These are phyloP conservation scores for Penicillium manginii DNA, from an alignment of 495 filamentous ascomycete genomes.

Conservation along the genomic window DNA sequence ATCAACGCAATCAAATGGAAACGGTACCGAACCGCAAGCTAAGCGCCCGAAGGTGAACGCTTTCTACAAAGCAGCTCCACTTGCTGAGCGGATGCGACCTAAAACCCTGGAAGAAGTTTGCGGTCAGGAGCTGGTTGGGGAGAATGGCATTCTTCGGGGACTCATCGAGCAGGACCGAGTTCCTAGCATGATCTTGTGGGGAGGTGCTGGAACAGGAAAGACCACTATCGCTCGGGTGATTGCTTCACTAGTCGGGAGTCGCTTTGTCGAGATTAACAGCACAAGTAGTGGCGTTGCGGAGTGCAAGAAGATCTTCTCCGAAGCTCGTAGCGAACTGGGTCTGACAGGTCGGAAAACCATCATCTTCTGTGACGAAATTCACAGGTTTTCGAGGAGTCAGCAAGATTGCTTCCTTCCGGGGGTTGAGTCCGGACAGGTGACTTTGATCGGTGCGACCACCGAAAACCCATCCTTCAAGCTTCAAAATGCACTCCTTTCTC, in stretches of 20 bases:
- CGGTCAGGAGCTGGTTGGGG: constrained; percentile 90
- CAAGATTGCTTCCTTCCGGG: constrained; percentile 95
- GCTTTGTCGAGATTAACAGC: constrained; percentile 96
- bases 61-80: constrained; percentile 72
- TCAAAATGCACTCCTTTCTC: constrained; percentile 81
- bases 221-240: constrained; percentile 96
- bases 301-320: constrained; percentile 89
- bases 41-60: constrained; percentile 66
- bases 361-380: constrained; percentile 97
- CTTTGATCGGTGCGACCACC: constrained; percentile 92
- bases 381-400: constrained; percentile 89
- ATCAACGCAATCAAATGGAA: constrained; percentile 19
- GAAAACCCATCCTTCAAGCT: constrained; percentile 98
- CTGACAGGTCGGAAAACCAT: constrained; percentile 91
- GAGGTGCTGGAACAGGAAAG: constrained; percentile 88
- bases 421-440: constrained; percentile 88
- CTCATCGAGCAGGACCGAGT: constrained; percentile 86
- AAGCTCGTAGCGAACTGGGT: constrained; percentile 79
- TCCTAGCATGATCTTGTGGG: constrained; percentile 96
- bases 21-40: constrained; percentile 37
- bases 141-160: constrained; percentile 80
- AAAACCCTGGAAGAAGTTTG: constrained; percentile 80
- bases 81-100: constrained; percentile 94
- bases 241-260: constrained; percentile 74
- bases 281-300: constrained; percentile 90